These are phyloP conservation scores for Vitis hybrid DNA, from an alignment of 177 flowering plant genomes.

Conservation along the genomic window DNA sequence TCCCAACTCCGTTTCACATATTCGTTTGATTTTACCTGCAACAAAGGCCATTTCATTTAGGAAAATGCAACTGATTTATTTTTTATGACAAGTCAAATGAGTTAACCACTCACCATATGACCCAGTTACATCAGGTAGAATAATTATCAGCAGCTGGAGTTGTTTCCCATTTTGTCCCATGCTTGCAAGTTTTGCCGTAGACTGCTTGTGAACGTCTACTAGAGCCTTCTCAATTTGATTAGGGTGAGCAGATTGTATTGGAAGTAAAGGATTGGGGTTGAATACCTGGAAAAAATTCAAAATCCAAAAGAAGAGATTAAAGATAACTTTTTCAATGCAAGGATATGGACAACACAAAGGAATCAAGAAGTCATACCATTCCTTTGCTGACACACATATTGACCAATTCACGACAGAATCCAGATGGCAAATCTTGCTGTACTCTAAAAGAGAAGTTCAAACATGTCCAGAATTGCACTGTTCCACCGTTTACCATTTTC, in stretches of 20 bases:
- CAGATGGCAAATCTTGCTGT: slow-evolving; percentile 3
- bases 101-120: slow-evolving; percentile 61
- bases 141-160: slow-evolving; percentile 64
- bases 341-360: not conserved
- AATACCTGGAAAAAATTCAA: slow-evolving; percentile 46
- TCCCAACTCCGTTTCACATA: slow-evolving; percentile 89
- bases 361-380: slow-evolving; percentile 49
- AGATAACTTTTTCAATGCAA: not conserved
- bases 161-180: slow-evolving; percentile 14
- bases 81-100: too few species aligned
- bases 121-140: slow-evolving; percentile 68
- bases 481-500: slow-evolving; percentile 81
- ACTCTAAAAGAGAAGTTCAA: slow-evolving; percentile 48
- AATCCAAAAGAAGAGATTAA: not conserved
- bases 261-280: slow-evolving; percentile 38
- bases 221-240: slow-evolving; percentile 47
- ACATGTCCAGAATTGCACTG: slow-evolving; percentile 55
- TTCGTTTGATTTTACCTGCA: slow-evolving; percentile 64
- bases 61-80: too few species aligned
- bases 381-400: slow-evolving; percentile 70
- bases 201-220: slow-evolving; percentile 29
- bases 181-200: slow-evolving; percentile 11
- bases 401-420: slow-evolving; percentile 42
- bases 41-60: not conserved
- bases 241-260: slow-evolving; percentile 23